These are phyloP conservation scores for Avena eriantha DNA, from an alignment of 176 grass and related monocot genomes.

Conservation along the genomic window DNA sequence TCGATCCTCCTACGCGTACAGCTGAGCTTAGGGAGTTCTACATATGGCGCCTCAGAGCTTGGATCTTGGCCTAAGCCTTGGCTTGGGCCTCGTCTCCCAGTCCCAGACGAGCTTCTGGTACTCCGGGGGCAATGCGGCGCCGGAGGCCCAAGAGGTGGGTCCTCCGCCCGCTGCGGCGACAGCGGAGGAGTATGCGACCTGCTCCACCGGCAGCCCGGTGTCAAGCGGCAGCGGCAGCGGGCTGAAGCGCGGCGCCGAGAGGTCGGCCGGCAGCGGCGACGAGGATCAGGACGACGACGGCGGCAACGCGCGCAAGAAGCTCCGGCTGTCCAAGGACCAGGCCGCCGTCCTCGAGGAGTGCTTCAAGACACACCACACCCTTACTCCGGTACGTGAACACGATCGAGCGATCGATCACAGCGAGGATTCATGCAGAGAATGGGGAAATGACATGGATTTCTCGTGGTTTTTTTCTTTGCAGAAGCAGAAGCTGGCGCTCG, in stretches of 20 bases:
- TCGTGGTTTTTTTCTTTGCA: neutral
- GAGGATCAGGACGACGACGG: slow-evolving; percentile 68
- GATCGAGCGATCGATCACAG: neutral
- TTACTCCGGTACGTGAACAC: slow-evolving; percentile 62
- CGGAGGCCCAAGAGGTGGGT: slow-evolving; percentile 32
- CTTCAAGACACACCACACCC: slow-evolving; percentile 90
- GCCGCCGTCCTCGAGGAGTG: slow-evolving; percentile 83
- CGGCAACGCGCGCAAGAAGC: slow-evolving; percentile 78
- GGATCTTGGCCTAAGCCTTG: slow-evolving; percentile 71
- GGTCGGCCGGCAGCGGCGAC: slow-evolving; percentile 62
- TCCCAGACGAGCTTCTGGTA: slow-evolving; percentile 26
- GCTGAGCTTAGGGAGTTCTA: neutral
- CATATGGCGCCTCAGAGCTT: slow-evolving; percentile 57
- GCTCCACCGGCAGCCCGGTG: slow-evolving; percentile 68
- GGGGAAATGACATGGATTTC: neutral
- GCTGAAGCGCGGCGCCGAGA: slow-evolving; percentile 55
- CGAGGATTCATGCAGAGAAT: neutral
- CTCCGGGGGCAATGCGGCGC: slow-evolving; percentile 15
- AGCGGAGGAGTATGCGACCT: slow-evolving; percentile 47
- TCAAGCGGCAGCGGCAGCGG: slow-evolving; percentile 68
- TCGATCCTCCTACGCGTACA: neutral
- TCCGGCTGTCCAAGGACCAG: slow-evolving; percentile 89
- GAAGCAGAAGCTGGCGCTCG: slow-evolving; percentile 84
- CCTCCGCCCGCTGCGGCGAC: slow-evolving; percentile 20
- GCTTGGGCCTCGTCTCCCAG: slow-evolving; percentile 49